phyloP scores from a whole-genome alignment of 768 basidiomycete genomes.

The Artomyces pyxidatus region DNA sequence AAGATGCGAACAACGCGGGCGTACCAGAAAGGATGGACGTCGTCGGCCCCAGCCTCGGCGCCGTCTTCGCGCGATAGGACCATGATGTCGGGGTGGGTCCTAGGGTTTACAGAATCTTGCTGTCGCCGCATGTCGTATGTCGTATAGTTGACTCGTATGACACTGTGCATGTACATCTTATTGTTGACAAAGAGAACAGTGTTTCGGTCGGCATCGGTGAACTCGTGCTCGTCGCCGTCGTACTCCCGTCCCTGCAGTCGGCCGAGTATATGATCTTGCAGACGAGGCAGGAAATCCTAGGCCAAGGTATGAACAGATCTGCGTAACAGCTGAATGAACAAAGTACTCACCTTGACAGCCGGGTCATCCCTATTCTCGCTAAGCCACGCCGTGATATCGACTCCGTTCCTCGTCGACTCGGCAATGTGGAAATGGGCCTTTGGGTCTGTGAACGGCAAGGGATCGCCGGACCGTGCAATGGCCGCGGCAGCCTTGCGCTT shows the following conservation, averaged over 20 bases:
- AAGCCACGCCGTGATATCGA: not conserved
- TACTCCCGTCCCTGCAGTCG: slow-evolving; percentile 6
- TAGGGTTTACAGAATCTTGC: slow-evolving; percentile 36
- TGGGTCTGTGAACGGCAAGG: not conserved
- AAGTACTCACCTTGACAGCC: slow-evolving; percentile 10
- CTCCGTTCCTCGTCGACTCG: not conserved
- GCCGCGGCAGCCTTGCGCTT: not conserved
- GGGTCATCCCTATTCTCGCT: slow-evolving; percentile 5
- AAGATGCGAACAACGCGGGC: slow-evolving; percentile 21
- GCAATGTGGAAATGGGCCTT: not conserved
- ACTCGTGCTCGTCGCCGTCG: not conserved
- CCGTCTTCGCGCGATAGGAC: slow-evolving; percentile 10
- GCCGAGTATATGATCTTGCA: slow-evolving; percentile 19
- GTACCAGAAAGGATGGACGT: slow-evolving; percentile 22
- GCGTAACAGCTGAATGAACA: too few relatives aligned
- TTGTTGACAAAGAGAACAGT: slow-evolving; percentile 13
- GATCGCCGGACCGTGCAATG: not conserved
- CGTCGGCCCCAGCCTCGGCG: not conserved
- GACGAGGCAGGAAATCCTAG: slow-evolving; percentile 12
- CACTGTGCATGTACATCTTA: slow-evolving; percentile 25
- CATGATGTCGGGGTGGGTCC: slow-evolving; percentile 28
- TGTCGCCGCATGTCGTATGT: slow-evolving; percentile 33
- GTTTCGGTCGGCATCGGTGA: slow-evolving; percentile 8
- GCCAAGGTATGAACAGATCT: too few relatives aligned
- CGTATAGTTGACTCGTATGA: slow-evolving; percentile 31